Percentiles rank a stretch among this genome's conserved stretches.
Conservation (phyloP, 2,329 filamentous ascomycete species). For the Epichloe festucae region DNA sequence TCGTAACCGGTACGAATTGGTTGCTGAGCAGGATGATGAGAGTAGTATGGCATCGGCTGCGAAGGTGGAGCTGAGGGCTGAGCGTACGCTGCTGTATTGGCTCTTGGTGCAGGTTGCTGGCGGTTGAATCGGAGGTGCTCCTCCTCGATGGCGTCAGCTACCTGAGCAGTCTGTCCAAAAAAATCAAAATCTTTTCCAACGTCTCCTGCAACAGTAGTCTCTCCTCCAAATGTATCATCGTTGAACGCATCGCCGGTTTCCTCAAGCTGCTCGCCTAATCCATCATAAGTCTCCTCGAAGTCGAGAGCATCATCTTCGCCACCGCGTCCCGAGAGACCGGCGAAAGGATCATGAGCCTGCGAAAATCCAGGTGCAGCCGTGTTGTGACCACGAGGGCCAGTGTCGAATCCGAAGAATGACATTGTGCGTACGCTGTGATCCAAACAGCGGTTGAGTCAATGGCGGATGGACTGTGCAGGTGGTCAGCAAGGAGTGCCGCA, state of each 20-base stretch:
- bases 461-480: not conserved
- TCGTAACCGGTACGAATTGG: constrained; percentile 77
- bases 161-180: constrained; percentile 91
- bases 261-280: constrained; percentile 77
- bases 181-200: constrained; percentile 96
- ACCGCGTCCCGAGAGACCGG: constrained; percentile 57
- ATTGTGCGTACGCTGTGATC: constrained; percentile 31
- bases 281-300: constrained; percentile 97
- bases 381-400: constrained; percentile 47
- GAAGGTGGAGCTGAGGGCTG: constrained; percentile 22
- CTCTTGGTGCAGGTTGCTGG: constrained; percentile 46
- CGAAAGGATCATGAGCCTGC: constrained; percentile 75
- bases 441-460: not conserved
- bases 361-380: constrained; percentile 66
- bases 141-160: constrained; percentile 75
- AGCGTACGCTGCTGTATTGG: constrained; percentile 10
- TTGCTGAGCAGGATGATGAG: constrained; percentile 31
- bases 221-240: constrained; percentile 74
- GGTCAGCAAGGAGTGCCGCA: not conserved
- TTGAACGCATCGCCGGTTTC: constrained; percentile 92
- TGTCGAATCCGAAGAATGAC: constrained; percentile 89
- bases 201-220: constrained; percentile 26
- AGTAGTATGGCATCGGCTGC: constrained; percentile 20
- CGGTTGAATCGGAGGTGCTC: constrained; percentile 77
- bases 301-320: constrained; percentile 49